Conservation (phyloP, 1,139 yeast genomes). For the Yamadazyma sp. region DNA sequence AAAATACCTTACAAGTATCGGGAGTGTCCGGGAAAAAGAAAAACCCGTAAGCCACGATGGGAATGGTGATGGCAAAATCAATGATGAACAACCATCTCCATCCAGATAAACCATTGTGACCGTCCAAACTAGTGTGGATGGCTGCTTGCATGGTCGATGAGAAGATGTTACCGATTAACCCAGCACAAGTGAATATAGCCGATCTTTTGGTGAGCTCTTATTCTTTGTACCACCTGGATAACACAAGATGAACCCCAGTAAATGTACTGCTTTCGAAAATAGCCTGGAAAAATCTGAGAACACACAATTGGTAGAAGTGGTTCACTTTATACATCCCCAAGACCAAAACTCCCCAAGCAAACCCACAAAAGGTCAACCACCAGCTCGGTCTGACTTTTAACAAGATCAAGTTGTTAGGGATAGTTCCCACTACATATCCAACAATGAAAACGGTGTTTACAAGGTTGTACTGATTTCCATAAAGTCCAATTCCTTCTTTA, state of each 20-base stretch:
- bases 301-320: slow-evolving; percentile 46
- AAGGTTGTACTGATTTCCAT: slow-evolving; percentile 48
- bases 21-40: slow-evolving; percentile 62
- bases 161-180: slow-evolving; percentile 52
- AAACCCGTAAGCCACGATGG: slow-evolving; percentile 54
- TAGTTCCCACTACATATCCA: slow-evolving; percentile 58
- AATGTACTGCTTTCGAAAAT: slow-evolving; percentile 56
- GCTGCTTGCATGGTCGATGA: slow-evolving; percentile 38
- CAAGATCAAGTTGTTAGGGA: slow-evolving; percentile 55
- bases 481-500: slow-evolving; percentile 51
- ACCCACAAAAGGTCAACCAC: slow-evolving; percentile 55
- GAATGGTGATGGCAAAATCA: slow-evolving; percentile 38
- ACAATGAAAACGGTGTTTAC: slow-evolving; percentile 58
- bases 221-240: slow-evolving; percentile 55
- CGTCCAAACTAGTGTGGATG: slow-evolving; percentile 32
- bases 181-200: slow-evolving; percentile 54
- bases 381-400: slow-evolving; percentile 52
- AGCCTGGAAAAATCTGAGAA: slow-evolving; percentile 54
- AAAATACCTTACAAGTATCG: slow-evolving; percentile 37
- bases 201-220: slow-evolving; percentile 45
- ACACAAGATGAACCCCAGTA: slow-evolving; percentile 51
- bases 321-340: slow-evolving; percentile 48
- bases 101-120: slow-evolving; percentile 30
- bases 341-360: slow-evolving; percentile 56
- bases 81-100: slow-evolving; percentile 44